These are phyloP conservation scores for Salinomyces thailandicus DNA, from an alignment of 2,329 filamentous ascomycete genomes.

Conservation along the genomic window DNA sequence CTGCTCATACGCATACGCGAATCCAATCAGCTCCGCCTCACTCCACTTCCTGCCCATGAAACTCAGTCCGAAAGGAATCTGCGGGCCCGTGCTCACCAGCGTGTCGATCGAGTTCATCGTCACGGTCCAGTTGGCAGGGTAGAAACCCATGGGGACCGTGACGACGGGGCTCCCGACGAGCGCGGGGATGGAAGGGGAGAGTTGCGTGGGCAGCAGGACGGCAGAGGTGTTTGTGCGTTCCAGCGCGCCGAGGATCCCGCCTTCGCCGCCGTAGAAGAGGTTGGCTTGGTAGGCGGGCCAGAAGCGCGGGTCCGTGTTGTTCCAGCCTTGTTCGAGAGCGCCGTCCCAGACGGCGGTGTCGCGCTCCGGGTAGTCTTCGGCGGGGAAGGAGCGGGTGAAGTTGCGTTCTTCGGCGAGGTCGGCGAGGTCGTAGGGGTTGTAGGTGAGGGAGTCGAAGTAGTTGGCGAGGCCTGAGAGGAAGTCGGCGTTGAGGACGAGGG, in stretches of 20 bases:
- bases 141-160: conserved; percentile 52
- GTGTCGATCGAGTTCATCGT: conserved; percentile 37
- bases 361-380: conserved; percentile 52
- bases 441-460: conserved; percentile 47
- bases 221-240: conserved; percentile 49
- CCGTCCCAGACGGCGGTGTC: conserved; percentile 49
- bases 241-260: conserved; percentile 52
- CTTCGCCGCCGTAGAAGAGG: conserved; percentile 45
- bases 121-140: conserved; percentile 40
- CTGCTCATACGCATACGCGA: conserved; percentile 61
- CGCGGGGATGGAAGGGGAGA: conserved; percentile 40
- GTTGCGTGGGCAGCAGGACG: conserved; percentile 47
- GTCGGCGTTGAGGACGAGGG: conserved; percentile 46
- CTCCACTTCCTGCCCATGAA: conserved; percentile 53
- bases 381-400: conserved; percentile 44
- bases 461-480: conserved; percentile 47
- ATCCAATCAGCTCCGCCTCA: conserved; percentile 52
- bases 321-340: conserved; percentile 42
- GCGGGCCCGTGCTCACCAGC: conserved; percentile 45
- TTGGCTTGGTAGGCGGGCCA: conserved; percentile 47
- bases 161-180: conserved; percentile 51
- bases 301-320: conserved; percentile 48
- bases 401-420: conserved; percentile 41
- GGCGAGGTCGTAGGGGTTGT: conserved; percentile 48
- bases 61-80: conserved; percentile 50